Evolutionary conservation across 2,329 filamentous ascomycete species (phyloP).

Genomic region (Grosmannia huntii): DNA sequence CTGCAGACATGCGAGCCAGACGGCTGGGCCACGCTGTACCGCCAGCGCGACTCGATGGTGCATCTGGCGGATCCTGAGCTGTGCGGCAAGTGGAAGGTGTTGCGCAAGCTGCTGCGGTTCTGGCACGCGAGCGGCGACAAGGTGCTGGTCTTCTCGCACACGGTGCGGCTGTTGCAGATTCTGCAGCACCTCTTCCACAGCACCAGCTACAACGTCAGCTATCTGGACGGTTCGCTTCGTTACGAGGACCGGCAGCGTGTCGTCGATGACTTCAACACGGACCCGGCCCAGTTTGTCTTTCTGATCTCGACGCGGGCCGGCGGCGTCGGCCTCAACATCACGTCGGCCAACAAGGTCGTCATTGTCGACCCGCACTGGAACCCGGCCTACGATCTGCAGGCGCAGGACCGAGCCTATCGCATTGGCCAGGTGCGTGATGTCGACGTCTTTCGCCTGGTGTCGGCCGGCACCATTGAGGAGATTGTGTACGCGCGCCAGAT

Average conservation of each 20-base stretch:
- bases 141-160: constrained; percentile 90
- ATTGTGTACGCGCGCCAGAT: constrained; percentile 95
- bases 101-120: constrained; percentile 74
- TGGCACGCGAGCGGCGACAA: constrained; percentile 90
- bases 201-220: constrained; percentile 83
- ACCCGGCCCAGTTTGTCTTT: constrained; percentile 82
- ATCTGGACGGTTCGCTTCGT: constrained; percentile 72
- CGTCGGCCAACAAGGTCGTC: constrained; percentile 94
- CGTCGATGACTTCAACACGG: constrained; percentile 85
- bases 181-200: constrained; percentile 75
- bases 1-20: constrained; percentile 65
- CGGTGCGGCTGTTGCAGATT: constrained; percentile 72
- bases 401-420: constrained; percentile 89
- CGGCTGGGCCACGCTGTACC: constrained; percentile 61
- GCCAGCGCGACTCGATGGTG: constrained; percentile 62
- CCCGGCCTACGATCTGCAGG: constrained; percentile 84
- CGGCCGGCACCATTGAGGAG: constrained; percentile 87
- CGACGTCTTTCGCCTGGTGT: constrained; percentile 86
- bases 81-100: constrained; percentile 92
- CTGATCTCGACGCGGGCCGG: constrained; percentile 90
- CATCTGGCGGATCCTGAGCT: constrained; percentile 79
- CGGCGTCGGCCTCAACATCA: constrained; percentile 90
- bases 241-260: constrained; percentile 72
- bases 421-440: constrained; percentile 90
- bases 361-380: constrained; percentile 98